Base-by-base conservation (phyloP, 805 yeast species). In the Yarrowia keelungensis region DNA sequence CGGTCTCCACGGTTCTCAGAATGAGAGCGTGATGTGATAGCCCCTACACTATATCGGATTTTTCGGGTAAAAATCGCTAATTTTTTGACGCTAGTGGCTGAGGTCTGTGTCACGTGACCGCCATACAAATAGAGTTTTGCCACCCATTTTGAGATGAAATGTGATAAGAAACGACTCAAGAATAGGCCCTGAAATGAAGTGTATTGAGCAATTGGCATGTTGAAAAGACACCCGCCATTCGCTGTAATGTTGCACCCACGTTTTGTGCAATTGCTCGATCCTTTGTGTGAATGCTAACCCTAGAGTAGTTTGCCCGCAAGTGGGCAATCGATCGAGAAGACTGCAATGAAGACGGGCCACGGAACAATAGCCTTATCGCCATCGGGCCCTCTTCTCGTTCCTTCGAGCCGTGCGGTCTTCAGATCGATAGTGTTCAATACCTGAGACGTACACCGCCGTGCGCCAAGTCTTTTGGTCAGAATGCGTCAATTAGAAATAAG, bases 21-120 rank as follows among this genome's bases (percentile, higher is more conserved):
- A 58, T 58, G 65, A 58, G 65, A 58, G 65, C 65, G 65, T 58
- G 65, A 58, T 58, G 65, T 58, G 65, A 58, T 58, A 58, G 65
- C 65, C 65, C 65, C 65, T 58, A 58, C 65, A 58, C 65, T 58
- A 58, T 58, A 58, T 58, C 65, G 65, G 65, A 35, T 4, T 15
- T 8, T 2, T 16, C 19, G 10, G 32, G 32, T 26, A 19, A 53
- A 38, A 14, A 8, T 19, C 16, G 10, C 26, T 38, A 19, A 53
- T 14, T 19, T 8, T 26, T 53, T 11, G 59, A 53, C 35, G 32
- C 2, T 10, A 14, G 4, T 2, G 11, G 11, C 19, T 3, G 39
- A 2, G 8, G 12, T 51, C 10, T 39, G 14, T 4, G 15, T 54
- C 61, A 54, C 61, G 61, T 54, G 61, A 41, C 39, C 9, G 10